A percentile compares a stretch with the other conserved stretches of the same genome.
phyloP scores from a whole-genome alignment of 2,329 filamentous ascomycete species.

The Colletotrichum lentis region DNA sequence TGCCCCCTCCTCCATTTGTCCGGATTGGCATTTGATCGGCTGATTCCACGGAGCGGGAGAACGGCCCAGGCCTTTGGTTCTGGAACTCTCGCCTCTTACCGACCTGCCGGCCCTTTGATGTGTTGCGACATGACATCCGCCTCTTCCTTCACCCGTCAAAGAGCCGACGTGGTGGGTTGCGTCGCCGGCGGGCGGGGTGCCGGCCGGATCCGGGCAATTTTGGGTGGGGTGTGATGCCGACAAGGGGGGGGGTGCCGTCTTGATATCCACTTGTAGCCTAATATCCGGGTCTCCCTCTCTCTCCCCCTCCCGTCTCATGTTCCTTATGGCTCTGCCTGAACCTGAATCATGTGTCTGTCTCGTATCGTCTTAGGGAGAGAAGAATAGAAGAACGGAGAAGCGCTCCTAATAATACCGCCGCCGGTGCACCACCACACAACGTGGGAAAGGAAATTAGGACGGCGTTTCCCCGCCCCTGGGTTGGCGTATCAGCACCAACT shows the following conservation, averaged over 20 bases:
- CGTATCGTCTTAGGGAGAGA: background rate
- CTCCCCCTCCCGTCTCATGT: background rate
- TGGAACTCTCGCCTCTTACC: background rate
- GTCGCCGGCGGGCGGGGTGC: background rate
- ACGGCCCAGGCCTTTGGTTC: background rate
- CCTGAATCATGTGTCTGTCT: background rate
- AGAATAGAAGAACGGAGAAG: no score
- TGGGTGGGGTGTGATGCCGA: background rate
- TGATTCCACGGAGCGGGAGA: background rate
- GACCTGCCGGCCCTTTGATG: background rate
- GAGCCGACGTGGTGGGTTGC: conserved; percentile 5
- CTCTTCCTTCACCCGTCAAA: conserved; percentile 1
- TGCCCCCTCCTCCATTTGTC: background rate
- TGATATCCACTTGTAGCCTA: background rate
- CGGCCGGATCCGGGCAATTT: conserved; percentile 12
- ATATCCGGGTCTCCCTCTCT: background rate
- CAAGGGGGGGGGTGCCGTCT: conserved; percentile 2
- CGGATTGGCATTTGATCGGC: background rate
- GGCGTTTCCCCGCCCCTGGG: background rate
- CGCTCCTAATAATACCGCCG: background rate
- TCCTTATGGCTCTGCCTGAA: background rate
- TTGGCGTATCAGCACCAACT: background rate
- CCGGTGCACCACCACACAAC: background rate
- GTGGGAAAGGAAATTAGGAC: conserved; percentile 1
- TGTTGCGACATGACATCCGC: background rate